phyloP scores from a whole-genome alignment of 2,329 filamentous ascomycete species.

The Ilyonectria mors-panacis region DNA sequence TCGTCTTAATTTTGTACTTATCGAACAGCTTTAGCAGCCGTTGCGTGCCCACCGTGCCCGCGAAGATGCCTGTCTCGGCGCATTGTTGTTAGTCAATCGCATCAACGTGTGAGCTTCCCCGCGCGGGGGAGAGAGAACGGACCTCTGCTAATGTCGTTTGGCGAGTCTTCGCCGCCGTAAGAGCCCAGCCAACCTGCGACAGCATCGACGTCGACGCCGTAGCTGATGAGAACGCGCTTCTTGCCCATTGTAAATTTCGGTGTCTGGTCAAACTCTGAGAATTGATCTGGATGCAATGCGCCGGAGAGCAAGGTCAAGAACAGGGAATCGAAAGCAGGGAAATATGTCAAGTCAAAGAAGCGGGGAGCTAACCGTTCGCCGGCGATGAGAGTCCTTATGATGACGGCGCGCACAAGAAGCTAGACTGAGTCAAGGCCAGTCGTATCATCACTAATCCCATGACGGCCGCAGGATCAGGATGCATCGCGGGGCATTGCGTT shows the following conservation, averaged over 20 bases:
- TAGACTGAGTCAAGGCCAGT: conserved; percentile 6
- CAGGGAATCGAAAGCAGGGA: not conserved
- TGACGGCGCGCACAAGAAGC: conserved; percentile 9
- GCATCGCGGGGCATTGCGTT: conserved; percentile 16
- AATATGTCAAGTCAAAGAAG: not conserved
- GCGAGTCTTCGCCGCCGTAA: conserved; percentile 81
- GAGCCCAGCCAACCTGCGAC: conserved; percentile 83
- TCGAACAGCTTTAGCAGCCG: conserved; percentile 79
- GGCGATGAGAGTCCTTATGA: conserved; percentile 18
- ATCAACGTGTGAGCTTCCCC: not conserved
- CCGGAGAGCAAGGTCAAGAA: not conserved
- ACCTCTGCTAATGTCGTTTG: conserved; percentile 80
- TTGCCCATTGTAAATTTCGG: conserved; percentile 47
- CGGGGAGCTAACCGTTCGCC: not conserved
- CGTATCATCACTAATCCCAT: not conserved
- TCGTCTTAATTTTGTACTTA: conserved; percentile 79
- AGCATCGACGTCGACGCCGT: conserved; percentile 83
- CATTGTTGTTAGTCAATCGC: not conserved
- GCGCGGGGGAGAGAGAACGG: conserved; percentile 5
- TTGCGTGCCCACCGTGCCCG: conserved; percentile 76
- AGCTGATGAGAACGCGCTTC: conserved; percentile 62
- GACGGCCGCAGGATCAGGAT: not conserved
- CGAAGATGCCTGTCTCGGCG: conserved; percentile 68
- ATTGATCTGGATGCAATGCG: not conserved
- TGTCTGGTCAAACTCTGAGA: not conserved